Evolutionary conservation across 768 basidiomycete species (phyloP), one percentile per base, ranked within the genome.

Genomic region (Boletellus ananiceps): DNA sequence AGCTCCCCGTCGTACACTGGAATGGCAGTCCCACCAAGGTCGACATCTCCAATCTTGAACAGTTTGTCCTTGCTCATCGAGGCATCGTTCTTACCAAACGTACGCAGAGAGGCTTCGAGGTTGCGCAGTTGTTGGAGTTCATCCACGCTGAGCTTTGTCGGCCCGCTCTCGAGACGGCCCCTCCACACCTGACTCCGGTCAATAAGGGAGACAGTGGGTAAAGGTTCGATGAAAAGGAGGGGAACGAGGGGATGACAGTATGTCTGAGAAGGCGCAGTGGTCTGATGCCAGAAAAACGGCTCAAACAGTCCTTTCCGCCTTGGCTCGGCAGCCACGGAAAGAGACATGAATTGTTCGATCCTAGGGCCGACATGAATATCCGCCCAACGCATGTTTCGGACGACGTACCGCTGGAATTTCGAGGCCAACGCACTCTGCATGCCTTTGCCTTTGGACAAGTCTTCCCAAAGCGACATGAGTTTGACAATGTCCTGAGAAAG

Each of bases 1-100:
- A 91, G 69, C 56, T 90, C 88, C 37, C 89, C 88, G 25, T 83
- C 80, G 56, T 83, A 83, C 2, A 89, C 76, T 4, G 85, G 79
- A 48, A 93, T 84, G 8, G 84, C 71, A 1, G 84, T 89, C 4
- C 86, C 82, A 13, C 81, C 80, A 14, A 80, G 70, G 50, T 77
- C 77, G 16, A 65, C 62, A 12, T 73, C 75, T 5, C 80, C 65
- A 18, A 73, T 74, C 27, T 57, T 67, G 33, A 59, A 55, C 6
- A 69, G 18, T 29, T 50, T 69, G 2, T 67, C 66, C 21, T 55
- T 67, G 14, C 55, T 60, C 4, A 47, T 9, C 0, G 52, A 54
- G 8, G 48, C 37, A 21, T 61, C 63, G 4, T 19, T 47, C 25
- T 36, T 63, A 15, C 52, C 51, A 4, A 63, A 46, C 14, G 55